Evolutionary conservation across 345 rosid genomes (phyloP), one percentile per base, ranked within the genome.

Genomic region (Eucalyptus fibrosa): DNA sequence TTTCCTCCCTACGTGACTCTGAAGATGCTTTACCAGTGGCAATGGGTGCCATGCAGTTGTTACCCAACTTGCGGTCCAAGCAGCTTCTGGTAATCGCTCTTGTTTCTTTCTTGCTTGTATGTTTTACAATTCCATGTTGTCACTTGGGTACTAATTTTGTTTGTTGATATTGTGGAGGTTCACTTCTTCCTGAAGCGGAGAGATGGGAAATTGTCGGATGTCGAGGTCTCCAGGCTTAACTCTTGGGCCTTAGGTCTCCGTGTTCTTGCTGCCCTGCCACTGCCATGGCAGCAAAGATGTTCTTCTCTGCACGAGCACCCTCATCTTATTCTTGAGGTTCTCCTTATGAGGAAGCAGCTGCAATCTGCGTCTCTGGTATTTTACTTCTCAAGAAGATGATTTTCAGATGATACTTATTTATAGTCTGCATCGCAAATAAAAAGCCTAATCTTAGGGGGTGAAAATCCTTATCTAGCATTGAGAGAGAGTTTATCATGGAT

Each of bases 271-370:
- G 95, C 99, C 85, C 92, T 97, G 93, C 99, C 99, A 45, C 92
- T 97, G 93, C 98, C 98, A 88, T 97, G 99, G 99, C 99, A 97
- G 92, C 99, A 97, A 92, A 95, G 99, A 88, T 97, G 99, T 89
- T 97, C 99, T 93, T 95, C 99, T 24, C 91, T 97, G 92, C 99
- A 97, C 88, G 99, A 97, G 95, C 95, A 97, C 91, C 99, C 99
- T 32, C 98, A 94, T 89, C 91, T 97, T 92, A 97, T 97, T 91
- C 87, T 97, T 89, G 99, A 97, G 95, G 98, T 95, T 93, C 96
- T 97, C 91, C 93, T 97, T 90, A 97, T 97, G 99, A 94, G 99
- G 95, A 97, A 97, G 92, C 99, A 97, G 89, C 94, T 97, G 87
- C 96, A 95, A 89, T 96, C 98, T 90, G 99, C 97, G 72, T 93